A percentile compares a stretch with the other conserved stretches of the same genome.
Conservation (phyloP, 169 alveolate species). For the Perkinsus olseni region DNA sequence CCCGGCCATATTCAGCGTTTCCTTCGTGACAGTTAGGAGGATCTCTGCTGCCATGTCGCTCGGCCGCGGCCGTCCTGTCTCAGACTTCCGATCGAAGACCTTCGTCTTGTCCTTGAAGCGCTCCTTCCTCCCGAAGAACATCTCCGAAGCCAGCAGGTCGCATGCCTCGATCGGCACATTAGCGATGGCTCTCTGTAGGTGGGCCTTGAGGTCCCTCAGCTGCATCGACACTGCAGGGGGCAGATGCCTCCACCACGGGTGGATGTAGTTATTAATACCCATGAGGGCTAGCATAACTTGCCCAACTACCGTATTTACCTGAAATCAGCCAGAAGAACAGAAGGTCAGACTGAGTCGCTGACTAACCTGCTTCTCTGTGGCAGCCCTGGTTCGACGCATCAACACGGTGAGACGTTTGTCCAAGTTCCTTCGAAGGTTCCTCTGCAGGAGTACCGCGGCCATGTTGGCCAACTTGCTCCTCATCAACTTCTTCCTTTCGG, state of each 20-base stretch:
- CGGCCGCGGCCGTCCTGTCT: not conserved
- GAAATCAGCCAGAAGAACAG: not conserved
- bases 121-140: not conserved
- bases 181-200: not conserved
- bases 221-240: not conserved
- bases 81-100: not conserved
- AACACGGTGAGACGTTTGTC: not conserved
- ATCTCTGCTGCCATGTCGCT: not conserved
- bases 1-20: not conserved
- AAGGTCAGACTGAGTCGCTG: not conserved
- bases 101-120: not conserved
- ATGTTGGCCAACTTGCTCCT: not conserved
- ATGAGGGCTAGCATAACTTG: not conserved
- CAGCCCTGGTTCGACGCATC: not conserved
- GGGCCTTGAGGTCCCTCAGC: constrained; percentile 6
- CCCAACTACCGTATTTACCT: not conserved
- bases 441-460: constrained; percentile 1
- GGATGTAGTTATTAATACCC: not conserved
- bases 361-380: not conserved
- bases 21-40: not conserved
- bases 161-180: not conserved
- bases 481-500: not conserved
- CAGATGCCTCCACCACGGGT: constrained; percentile 11
- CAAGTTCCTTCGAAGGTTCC: not conserved
- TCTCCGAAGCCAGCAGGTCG: not conserved